phyloP scores from a whole-genome alignment of 2,329 filamentous ascomycete genomes.

The Colletotrichum gloeosporioides region DNA sequence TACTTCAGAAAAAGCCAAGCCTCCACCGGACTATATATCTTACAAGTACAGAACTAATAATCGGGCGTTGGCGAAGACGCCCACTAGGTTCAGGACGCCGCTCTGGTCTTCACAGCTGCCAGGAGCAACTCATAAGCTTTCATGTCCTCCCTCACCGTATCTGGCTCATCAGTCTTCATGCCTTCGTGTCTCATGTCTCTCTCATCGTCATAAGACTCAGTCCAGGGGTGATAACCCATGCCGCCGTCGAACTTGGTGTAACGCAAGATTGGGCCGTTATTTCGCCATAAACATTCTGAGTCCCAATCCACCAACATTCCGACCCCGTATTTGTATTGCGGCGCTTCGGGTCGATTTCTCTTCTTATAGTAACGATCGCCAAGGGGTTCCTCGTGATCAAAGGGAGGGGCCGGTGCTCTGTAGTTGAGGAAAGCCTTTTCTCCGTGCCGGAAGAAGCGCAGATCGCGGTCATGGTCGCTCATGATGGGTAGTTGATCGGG shows the following conservation, averaged over 20 bases:
- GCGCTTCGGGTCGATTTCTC: background rate
- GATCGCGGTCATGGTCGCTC: accelerated
- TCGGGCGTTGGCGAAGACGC: too few species aligned
- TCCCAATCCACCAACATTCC: accelerated
- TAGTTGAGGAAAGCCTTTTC: accelerated
- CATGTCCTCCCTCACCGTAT: background rate
- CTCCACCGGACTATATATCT: too few species aligned
- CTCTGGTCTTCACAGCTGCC: background rate
- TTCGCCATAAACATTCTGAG: accelerated
- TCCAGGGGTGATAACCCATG: background rate
- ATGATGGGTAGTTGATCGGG: accelerated
- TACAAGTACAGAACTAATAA: background rate
- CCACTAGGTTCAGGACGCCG: background rate
- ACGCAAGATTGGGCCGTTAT: background rate
- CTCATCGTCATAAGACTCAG: background rate
- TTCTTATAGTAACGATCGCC: background rate
- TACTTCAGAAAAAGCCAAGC: too few species aligned
- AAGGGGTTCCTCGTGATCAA: background rate
- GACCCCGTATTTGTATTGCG: background rate
- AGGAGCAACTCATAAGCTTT: background rate
- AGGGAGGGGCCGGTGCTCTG: background rate
- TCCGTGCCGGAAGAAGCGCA: background rate
- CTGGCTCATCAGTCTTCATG: background rate
- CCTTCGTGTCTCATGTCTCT: too few species aligned
- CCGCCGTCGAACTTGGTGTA: background rate